A percentile compares a stretch with the other conserved stretches of the same genome.
Evolutionary conservation across 208 protist species (phyloP).

Genomic region (Acanthamoeba lenticulata): DNA sequence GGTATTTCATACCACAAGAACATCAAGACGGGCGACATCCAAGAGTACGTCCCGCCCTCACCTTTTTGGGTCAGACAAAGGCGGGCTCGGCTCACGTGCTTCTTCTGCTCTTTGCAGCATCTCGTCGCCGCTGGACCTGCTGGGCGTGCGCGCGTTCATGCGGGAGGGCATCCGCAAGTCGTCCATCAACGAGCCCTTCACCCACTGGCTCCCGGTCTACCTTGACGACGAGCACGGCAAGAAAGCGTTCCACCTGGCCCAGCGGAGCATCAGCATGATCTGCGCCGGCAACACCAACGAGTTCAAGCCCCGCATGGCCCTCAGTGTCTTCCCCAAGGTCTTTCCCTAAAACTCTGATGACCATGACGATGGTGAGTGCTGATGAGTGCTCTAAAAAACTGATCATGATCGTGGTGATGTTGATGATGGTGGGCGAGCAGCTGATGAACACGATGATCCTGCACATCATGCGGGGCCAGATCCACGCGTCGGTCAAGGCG

Average conservation of each 20-base stretch:
- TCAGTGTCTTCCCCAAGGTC: conserved; percentile 64
- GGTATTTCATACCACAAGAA: conserved; percentile 58
- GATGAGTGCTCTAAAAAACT: no score
- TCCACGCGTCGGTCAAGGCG: conserved; percentile 65
- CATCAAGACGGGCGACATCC: conserved; percentile 65
- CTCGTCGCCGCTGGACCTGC: conserved; percentile 46
- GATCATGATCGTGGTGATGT: no score
- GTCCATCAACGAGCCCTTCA: conserved; percentile 70
- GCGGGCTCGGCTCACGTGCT: background rate
- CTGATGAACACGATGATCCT: conserved; percentile 62
- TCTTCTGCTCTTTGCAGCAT: background rate
- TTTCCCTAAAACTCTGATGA: background rate
- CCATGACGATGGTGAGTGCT: no score
- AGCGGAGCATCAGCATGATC: conserved; percentile 64
- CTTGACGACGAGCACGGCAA: conserved; percentile 63
- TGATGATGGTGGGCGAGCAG: background rate
- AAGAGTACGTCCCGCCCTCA: background rate
- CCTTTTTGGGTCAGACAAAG: no score
- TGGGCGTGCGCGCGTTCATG: conserved; percentile 64
- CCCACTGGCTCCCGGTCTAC: conserved; percentile 60
- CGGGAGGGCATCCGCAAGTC: conserved; percentile 46
- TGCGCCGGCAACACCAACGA: conserved; percentile 29
- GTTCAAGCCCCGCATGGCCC: conserved; percentile 62
- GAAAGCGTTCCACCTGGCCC: conserved; percentile 60
- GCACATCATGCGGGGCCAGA: conserved; percentile 61